These are phyloP conservation scores for Camelina laxa DNA, from an alignment of 345 rosid species.

Conservation along the genomic window DNA sequence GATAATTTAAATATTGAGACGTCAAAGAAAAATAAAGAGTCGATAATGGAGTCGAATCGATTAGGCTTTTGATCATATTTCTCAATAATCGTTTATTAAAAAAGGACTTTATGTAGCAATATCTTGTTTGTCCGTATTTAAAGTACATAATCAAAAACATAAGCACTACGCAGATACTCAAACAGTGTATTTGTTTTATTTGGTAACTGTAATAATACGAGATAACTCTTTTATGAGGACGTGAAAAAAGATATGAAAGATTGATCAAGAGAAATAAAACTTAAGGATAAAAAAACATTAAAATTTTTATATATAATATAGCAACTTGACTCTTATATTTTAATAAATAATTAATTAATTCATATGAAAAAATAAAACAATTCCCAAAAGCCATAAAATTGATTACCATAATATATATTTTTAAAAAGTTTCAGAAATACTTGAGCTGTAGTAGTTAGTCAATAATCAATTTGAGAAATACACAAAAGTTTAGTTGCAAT, in stretches of 20 bases:
- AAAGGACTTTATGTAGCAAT: not conserved
- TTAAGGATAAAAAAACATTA: too few relatives aligned
- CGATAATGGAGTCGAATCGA: not conserved
- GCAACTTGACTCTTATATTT: too few relatives aligned
- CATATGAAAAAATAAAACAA: too few relatives aligned
- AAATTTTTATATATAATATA: too few relatives aligned
- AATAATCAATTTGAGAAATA: too few relatives aligned
- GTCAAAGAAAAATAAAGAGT: not conserved
- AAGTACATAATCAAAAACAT: not conserved
- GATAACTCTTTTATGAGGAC: not conserved
- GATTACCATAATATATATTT: too few relatives aligned
- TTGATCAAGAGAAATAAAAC: not conserved
- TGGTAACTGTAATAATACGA: not conserved
- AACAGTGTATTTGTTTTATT: conserved; percentile 9
- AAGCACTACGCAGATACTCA: not conserved
- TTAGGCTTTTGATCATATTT: conserved; percentile 3
- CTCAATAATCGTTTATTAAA: not conserved
- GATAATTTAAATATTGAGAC: conserved; percentile 4
- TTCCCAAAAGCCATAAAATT: too few relatives aligned
- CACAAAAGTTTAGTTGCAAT: too few relatives aligned
- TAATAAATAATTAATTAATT: too few relatives aligned
- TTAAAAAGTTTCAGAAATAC: too few relatives aligned
- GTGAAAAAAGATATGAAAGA: too few relatives aligned
- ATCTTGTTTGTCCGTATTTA: not conserved
- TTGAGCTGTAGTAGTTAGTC: too few relatives aligned